Conservation (phyloP, 805 yeast genomes). For the Candida sakaeoensis region DNA sequence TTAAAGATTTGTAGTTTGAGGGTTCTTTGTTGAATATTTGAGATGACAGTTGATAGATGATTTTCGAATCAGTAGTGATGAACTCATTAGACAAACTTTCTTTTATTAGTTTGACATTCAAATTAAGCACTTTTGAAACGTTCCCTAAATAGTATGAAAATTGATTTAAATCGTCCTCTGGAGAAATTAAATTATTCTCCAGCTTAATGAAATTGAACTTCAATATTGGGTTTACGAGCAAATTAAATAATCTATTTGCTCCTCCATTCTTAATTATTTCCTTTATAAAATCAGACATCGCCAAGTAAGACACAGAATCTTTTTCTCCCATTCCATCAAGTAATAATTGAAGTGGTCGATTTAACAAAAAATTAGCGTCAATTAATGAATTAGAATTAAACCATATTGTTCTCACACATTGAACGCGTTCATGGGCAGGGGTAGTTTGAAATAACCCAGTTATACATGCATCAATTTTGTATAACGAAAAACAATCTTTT, state of each 20-base stretch:
- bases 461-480: conserved; percentile 71
- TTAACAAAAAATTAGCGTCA: conserved; percentile 48
- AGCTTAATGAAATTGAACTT: conserved; percentile 33
- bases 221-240: conserved; percentile 54
- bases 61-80: conserved; percentile 26
- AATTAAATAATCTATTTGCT: conserved; percentile 56
- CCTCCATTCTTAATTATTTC: conserved; percentile 43
- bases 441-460: conserved; percentile 48
- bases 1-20: conserved; percentile 55
- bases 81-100: conserved; percentile 55
- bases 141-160: conserved; percentile 60
- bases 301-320: conserved; percentile 14
- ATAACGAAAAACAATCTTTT: conserved; percentile 47
- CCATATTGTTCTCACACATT: conserved; percentile 71
- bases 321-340: conserved; percentile 47
- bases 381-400: conserved; percentile 52
- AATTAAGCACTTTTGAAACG: conserved; percentile 48
- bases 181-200: conserved; percentile 21
- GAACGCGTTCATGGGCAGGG: conserved; percentile 34
- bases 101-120: conserved; percentile 40
- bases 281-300: conserved; percentile 13
- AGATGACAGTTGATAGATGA: background rate
- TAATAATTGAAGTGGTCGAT: conserved; percentile 62
- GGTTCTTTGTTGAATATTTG: background rate
- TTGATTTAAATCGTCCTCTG: conserved; percentile 57